phyloP scores from a whole-genome alignment of 75 land plant species.

The Isoetes taiwanensis region DNA sequence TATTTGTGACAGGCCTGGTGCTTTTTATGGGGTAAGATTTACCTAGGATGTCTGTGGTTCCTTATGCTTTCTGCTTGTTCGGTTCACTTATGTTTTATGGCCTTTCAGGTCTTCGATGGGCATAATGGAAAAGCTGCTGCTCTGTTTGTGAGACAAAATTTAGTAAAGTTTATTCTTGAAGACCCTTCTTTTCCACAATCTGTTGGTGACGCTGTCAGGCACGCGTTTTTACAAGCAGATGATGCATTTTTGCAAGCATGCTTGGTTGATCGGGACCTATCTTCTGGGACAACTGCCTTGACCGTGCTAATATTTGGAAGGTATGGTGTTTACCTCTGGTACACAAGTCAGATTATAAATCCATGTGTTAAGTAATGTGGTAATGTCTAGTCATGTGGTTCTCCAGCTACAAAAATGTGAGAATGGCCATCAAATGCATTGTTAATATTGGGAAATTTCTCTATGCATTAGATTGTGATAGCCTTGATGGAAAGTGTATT shows the following conservation, averaged over 20 bases:
- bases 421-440: too few species aligned
- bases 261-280: background rate
- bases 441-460: too few species aligned
- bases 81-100: too few species aligned
- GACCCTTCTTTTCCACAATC: slow-evolving; percentile 32
- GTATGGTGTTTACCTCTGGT: background rate
- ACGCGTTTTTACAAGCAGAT: background rate
- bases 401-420: too few species aligned
- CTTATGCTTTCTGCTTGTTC: too few species aligned
- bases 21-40: slow-evolving; percentile 4
- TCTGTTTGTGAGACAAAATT: slow-evolving; percentile 37
- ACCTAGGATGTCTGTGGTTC: too few species aligned
- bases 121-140: slow-evolving; percentile 62
- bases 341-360: background rate
- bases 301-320: slow-evolving; percentile 1
- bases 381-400: too few species aligned
- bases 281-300: slow-evolving; percentile 2
- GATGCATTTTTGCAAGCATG: background rate
- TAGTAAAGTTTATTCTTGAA: slow-evolving; percentile 33
- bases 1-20: background rate
- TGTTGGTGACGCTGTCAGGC: slow-evolving; percentile 13
- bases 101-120: slow-evolving; percentile 55
- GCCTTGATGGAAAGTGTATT: too few species aligned
- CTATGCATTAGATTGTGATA: too few species aligned
- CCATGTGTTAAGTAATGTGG: too few species aligned